Base-by-base conservation (phyloP, 1,284 basidiomycete genomes). In the Puccinia brachypodii region DNA sequence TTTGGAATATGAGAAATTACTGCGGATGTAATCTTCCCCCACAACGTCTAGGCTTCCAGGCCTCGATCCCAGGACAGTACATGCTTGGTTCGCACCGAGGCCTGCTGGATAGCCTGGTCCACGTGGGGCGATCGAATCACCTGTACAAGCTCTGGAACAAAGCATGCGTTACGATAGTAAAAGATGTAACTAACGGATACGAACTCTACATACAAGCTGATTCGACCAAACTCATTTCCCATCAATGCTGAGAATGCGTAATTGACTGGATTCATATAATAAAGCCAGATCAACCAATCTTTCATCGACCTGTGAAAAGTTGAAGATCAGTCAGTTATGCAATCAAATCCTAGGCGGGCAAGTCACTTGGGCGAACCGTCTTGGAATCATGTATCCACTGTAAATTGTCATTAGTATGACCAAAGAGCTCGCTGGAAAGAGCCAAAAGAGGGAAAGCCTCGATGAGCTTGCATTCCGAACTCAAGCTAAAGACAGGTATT, bases 181-280 rank as follows among this genome's bases (percentile, higher is more conserved):
- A 0, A 31, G 22, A 38, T 68, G 13, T 82, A 31, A 71, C 47
- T 80, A 13, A 83, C 84, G 11, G 84, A 44, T 62, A 85, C 83
- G 82, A 84, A 60, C 77, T 80, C n/a, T 68, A 71, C 68, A 4
- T 36, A 81, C 83, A 84, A 42, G 81, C 83, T 40, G 22, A 92
- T 90, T 9, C 92, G 90, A 87, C 89, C 91, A 87, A 94, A 94
- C 85, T 94, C 93, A 85, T 95, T 95, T 86, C 92, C 91, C 90
- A 94, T 92, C 73, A 91, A 88, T 0, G 90, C 92, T 84, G 92
- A 91, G 89, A 93, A 95, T 0, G 92, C 92, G 87, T 94, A 96
- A 19, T 90, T 88, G 66, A 93, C 85, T 14, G 86, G 85, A 58
- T 84, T 83, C 83, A 93, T 87, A 86, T 93, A 92, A 85, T 90